These are phyloP conservation scores for Tetrahymena thermophila DNA, from an alignment of 73 alveolate species.

Conservation along the genomic window DNA sequence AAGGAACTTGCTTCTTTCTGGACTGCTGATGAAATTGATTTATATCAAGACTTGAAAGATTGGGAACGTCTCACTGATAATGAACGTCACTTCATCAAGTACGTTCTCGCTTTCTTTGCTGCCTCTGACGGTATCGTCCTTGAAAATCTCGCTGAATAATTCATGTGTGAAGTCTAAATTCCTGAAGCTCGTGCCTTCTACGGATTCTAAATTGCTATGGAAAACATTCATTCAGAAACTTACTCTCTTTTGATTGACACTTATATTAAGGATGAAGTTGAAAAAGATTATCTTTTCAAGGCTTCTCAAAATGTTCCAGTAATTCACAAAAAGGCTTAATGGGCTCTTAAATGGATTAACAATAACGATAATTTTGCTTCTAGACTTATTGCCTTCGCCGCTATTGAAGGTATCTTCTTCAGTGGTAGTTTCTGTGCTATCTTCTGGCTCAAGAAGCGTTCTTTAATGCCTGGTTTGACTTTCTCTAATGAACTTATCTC, in stretches of 20 bases:
- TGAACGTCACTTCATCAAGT: constrained; percentile 91
- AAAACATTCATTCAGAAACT: constrained; percentile 94
- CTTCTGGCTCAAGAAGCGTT: constrained; percentile 93
- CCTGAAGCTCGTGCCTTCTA: constrained; percentile 97
- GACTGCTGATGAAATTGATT: constrained; percentile 95
- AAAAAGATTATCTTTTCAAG: constrained; percentile 69
- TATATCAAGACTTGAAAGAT: constrained; percentile 71
- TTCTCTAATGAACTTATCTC: constrained; percentile 84
- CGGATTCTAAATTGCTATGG: constrained; percentile 97
- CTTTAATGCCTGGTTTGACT: constrained; percentile 96
- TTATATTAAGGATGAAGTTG: constrained; percentile 66
- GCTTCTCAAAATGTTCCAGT: constrained; percentile 82
- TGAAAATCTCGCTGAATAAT: constrained; percentile 83
- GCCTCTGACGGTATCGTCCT: constrained; percentile 96
- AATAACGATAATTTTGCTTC: constrained; percentile 68
- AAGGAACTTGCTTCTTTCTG: constrained; percentile 87
- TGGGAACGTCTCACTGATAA: constrained; percentile 76
- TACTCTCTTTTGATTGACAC: constrained; percentile 85
- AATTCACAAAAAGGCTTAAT: constrained; percentile 84
- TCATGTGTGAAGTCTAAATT: constrained; percentile 74
- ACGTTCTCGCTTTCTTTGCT: constrained; percentile 95
- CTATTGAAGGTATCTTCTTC: constrained; percentile 94
- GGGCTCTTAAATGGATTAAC: constrained; percentile 95
- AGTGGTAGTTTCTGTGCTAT: constrained; percentile 86
- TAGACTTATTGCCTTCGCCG: constrained; percentile 93